Evolutionary conservation across 805 yeast genomes (phyloP).

Genomic region (Pichia sporocuriosa): DNA sequence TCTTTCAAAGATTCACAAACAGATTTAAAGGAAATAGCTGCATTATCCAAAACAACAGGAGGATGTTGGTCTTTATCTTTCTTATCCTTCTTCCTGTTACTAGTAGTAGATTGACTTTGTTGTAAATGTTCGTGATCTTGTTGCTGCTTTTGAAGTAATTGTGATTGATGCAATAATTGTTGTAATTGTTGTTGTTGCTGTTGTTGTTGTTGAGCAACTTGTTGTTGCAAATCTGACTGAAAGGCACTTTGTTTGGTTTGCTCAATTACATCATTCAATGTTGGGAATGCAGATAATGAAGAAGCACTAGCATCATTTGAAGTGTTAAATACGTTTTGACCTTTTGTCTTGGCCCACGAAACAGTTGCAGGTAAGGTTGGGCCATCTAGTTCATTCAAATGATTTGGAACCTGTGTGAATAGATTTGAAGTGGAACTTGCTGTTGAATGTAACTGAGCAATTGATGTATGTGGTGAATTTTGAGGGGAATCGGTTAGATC

Average conservation of each 20-base stretch:
- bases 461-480: constrained; percentile 18
- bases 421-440: background rate
- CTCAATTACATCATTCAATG: constrained; percentile 30
- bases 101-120: constrained; percentile 13
- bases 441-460: constrained; percentile 7
- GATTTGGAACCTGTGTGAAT: background rate
- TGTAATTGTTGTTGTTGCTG: constrained; percentile 13
- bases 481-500: constrained; percentile 12
- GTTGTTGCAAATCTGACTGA: constrained; percentile 25
- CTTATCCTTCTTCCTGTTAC: constrained; percentile 21
- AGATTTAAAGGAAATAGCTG: constrained; percentile 21
- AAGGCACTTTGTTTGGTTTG: constrained; percentile 15
- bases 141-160: constrained; percentile 10
- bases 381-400: constrained; percentile 22
- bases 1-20: constrained; percentile 24
- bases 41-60: constrained; percentile 18
- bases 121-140: constrained; percentile 18
- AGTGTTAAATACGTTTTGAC: constrained; percentile 24
- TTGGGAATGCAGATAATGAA: constrained; percentile 42
- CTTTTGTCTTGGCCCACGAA: constrained; percentile 45
- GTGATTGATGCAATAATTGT: constrained; percentile 12
- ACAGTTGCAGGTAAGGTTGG: constrained; percentile 57
- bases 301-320: constrained; percentile 5
- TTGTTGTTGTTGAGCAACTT: constrained; percentile 29
- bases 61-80: constrained; percentile 23